These are phyloP conservation scores for Yamadazyma sp. DNA, from an alignment of 1,139 yeast species.

Conservation along the genomic window DNA sequence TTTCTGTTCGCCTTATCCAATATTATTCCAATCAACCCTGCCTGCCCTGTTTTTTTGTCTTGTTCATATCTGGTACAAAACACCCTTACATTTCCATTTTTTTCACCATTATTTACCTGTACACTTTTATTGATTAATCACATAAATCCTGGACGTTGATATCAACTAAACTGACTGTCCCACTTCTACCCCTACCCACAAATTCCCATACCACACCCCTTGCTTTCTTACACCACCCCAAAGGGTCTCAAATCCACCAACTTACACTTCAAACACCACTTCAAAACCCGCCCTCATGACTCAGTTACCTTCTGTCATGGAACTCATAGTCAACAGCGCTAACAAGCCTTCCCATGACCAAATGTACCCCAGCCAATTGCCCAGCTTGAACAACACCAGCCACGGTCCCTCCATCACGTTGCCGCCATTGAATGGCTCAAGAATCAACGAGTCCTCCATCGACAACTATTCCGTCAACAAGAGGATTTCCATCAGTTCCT, in stretches of 20 bases:
- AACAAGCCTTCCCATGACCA: neutral
- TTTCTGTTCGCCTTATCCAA: neutral
- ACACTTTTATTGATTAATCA: neutral
- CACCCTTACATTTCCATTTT: neutral
- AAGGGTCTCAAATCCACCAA: neutral
- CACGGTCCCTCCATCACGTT: neutral
- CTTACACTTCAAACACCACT: neutral
- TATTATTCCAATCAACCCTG: neutral
- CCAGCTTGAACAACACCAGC: neutral
- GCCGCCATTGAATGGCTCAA: slow-evolving; percentile 1
- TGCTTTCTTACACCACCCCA: neutral
- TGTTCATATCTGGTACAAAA: no score
- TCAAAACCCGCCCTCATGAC: slow-evolving; percentile 15
- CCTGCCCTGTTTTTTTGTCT: no score
- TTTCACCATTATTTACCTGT: neutral
- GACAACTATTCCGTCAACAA: slow-evolving; percentile 13
- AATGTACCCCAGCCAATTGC: neutral
- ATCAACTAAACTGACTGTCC: neutral
- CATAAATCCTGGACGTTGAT: no score
- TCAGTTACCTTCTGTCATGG: slow-evolving; percentile 22
- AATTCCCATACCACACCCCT: no score
- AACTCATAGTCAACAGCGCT: slow-evolving; percentile 13
- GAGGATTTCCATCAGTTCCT: slow-evolving; percentile 16
- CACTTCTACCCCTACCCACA: no score
- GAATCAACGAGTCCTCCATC: slow-evolving; percentile 3